Percentiles rank a stretch among this genome's conserved stretches.
These are phyloP conservation scores for Trametes coccinea DNA, from an alignment of 768 basidiomycete genomes.

Conservation along the genomic window DNA sequence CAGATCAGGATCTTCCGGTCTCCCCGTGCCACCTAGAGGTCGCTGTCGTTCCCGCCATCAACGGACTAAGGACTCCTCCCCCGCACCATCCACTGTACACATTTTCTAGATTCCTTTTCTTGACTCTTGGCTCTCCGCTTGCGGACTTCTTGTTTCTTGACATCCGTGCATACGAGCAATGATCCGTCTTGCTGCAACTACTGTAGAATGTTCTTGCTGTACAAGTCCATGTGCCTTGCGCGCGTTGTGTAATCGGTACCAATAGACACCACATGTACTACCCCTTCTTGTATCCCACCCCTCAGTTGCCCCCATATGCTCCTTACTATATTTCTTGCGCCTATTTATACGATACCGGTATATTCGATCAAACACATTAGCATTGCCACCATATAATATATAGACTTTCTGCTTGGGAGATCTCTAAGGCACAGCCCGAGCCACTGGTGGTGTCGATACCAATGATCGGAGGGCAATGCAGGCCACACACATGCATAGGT, in stretches of 20 bases:
- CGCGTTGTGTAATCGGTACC: not conserved
- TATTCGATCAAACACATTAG: no score
- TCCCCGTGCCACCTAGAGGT: not conserved
- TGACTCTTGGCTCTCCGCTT: no score
- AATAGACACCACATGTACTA: not conserved
- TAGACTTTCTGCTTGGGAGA: no score
- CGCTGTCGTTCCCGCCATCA: not conserved
- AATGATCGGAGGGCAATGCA: no score
- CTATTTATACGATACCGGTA: no score
- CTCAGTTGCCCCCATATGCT: no score
- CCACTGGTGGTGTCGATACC: no score
- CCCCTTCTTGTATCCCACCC: not conserved
- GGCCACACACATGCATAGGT: no score
- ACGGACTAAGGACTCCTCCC: not conserved
- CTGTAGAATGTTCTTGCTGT: not conserved
- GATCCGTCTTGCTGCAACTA: not conserved
- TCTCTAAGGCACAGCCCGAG: no score
- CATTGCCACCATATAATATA: no score
- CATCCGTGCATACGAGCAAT: not conserved
- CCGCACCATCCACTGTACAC: not conserved
- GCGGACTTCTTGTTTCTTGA: not conserved
- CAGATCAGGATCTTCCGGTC: constrained; percentile 15
- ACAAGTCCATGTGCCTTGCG: not conserved
- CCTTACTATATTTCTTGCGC: no score
- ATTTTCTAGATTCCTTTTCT: no score